Percentiles rank a stretch among this genome's conserved stretches.
phyloP scores from a whole-genome alignment of 768 basidiomycete genomes.

The Trametes sanguinea region DNA sequence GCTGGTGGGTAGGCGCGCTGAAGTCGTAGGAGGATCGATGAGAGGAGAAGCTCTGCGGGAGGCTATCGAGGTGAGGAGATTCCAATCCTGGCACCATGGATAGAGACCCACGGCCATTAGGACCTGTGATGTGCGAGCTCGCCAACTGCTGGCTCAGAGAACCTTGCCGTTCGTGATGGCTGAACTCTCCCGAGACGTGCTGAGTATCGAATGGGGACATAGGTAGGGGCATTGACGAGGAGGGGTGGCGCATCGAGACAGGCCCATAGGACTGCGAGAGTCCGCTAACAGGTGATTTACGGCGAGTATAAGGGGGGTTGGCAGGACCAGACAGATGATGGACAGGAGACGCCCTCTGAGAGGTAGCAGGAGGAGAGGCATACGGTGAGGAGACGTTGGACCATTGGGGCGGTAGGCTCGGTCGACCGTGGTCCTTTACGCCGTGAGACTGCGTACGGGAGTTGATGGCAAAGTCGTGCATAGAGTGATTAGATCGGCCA shows the following conservation, averaged over 20 bases:
- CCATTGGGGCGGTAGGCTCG: constrained; percentile 22
- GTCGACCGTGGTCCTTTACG: constrained; percentile 25
- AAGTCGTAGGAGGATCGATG: constrained; percentile 32
- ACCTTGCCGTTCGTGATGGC: constrained; percentile 23
- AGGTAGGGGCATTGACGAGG: constrained; percentile 21
- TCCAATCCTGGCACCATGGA: constrained; percentile 20
- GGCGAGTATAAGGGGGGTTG: constrained; percentile 27
- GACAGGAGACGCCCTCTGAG: constrained; percentile 66
- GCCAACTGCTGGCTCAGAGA: constrained; percentile 25
- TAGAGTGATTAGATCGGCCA: constrained; percentile 37
- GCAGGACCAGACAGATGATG: constrained; percentile 43
- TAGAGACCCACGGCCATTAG: constrained; percentile 11
- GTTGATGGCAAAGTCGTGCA: constrained; percentile 28
- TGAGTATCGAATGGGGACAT: constrained; percentile 23
- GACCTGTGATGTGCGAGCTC: constrained; percentile 14
- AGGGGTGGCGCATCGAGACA: constrained; percentile 23
- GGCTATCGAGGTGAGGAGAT: constrained; percentile 19
- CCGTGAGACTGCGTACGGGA: constrained; percentile 20
- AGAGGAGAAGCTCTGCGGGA: constrained; percentile 22
- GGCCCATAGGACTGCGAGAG: constrained; percentile 22
- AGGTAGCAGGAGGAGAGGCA: constrained; percentile 24
- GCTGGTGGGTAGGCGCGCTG: constrained; percentile 26
- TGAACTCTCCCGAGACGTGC: constrained; percentile 17
- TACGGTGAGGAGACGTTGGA: constrained; percentile 30
- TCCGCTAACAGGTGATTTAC: constrained; percentile 44